A percentile compares a stretch with the other conserved stretches of the same genome.
phyloP scores from a whole-genome alignment of 495 filamentous ascomycete species.

The Venustampulla echinocandica region DNA sequence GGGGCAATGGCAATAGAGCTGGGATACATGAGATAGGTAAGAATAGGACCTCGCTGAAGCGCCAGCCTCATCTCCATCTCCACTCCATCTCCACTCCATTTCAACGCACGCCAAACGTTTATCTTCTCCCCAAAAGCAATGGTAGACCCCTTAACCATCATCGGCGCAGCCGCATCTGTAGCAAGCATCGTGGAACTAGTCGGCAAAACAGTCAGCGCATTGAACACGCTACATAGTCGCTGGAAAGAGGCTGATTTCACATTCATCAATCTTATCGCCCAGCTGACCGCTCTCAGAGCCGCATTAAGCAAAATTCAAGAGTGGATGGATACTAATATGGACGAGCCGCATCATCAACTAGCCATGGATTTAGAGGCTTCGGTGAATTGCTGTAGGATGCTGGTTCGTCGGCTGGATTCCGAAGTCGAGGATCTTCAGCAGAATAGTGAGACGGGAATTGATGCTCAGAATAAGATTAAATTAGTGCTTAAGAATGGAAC shows the following conservation, averaged over 20 bases:
- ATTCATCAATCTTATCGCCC: constrained; percentile 16
- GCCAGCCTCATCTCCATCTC: no score
- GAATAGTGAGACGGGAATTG: constrained; percentile 1
- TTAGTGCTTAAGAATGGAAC: constrained; percentile 15
- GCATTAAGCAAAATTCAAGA: constrained; percentile 22
- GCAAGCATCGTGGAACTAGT: constrained; percentile 15
- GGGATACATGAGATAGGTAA: no score
- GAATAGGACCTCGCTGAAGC: no score
- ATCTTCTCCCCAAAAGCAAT: no score
- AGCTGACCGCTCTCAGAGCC: constrained; percentile 20
- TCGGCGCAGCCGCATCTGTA: constrained; percentile 17
- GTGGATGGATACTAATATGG: constrained; percentile 15
- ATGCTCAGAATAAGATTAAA: constrained; percentile 12
- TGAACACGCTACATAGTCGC: constrained; percentile 15
- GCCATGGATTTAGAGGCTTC: constrained; percentile 23
- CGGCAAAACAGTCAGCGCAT: constrained; percentile 9
- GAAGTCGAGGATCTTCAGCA: constrained; percentile 13
- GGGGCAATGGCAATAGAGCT: no score
- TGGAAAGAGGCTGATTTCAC: constrained; percentile 20
- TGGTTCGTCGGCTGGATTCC: constrained; percentile 16
- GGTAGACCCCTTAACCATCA: constrained; percentile 19
- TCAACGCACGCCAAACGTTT: no score
- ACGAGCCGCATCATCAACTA: constrained; percentile 21
- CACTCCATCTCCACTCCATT: no score
- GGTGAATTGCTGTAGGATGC: constrained; percentile 14